Conservation (phyloP, 192 early-diverging fungal genomes). For the Podila clonocystis region DNA sequence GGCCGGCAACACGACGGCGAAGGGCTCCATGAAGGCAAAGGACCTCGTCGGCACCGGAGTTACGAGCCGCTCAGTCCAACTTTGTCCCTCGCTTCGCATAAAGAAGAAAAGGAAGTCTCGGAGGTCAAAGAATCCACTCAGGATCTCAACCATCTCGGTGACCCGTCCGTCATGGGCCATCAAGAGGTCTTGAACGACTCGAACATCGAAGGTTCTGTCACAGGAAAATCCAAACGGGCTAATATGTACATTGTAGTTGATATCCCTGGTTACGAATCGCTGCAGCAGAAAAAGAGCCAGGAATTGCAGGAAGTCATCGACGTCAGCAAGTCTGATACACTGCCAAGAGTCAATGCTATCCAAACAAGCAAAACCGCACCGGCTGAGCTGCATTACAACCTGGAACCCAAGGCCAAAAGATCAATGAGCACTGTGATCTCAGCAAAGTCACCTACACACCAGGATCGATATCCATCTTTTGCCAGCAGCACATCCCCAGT, state of each 20-base stretch:
- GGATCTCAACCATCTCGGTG: neutral
- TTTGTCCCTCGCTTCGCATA: neutral
- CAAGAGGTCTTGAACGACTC: conserved; percentile 10
- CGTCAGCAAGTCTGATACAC: conserved; percentile 7
- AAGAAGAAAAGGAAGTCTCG: neutral
- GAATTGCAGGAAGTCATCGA: conserved; percentile 12
- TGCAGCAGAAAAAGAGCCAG: conserved; percentile 11
- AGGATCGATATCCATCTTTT: conserved; percentile 29
- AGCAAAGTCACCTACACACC: conserved; percentile 11
- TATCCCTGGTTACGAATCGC: conserved; percentile 19
- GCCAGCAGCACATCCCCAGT: conserved; percentile 15
- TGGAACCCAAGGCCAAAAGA: neutral
- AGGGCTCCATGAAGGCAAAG: neutral
- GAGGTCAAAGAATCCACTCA: neutral
- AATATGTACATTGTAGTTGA: conserved; percentile 27
- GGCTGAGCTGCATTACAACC: conserved; percentile 7
- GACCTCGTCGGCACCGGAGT: conserved; percentile 11
- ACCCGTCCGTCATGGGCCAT: conserved; percentile 7
- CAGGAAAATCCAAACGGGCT: neutral
- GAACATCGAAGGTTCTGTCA: neutral
- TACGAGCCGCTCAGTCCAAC: neutral
- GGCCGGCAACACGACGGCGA: neutral
- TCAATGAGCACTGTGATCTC: neutral
- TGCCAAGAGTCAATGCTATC: conserved; percentile 11
- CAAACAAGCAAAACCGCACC: conserved; percentile 14